Conservation (phyloP, 345 rosid species). For the Camelina sativa region DNA sequence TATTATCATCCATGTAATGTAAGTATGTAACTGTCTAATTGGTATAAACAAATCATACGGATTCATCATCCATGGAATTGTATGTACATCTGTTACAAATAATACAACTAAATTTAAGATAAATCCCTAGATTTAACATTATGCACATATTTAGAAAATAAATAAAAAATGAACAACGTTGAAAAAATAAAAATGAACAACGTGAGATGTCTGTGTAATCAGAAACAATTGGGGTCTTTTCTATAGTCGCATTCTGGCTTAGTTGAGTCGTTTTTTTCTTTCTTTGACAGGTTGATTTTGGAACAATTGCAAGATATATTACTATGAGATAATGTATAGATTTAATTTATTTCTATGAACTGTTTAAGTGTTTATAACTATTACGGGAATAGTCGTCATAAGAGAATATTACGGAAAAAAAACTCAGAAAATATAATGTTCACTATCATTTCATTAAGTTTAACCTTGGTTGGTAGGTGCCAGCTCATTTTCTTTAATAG, state of each 20-base stretch:
- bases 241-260: conserved; percentile 22
- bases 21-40: no score
- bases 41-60: background rate
- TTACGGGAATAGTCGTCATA: conserved; percentile 22
- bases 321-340: background rate
- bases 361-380: conserved; percentile 21
- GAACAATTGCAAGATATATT: background rate
- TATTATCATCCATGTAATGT: no score
- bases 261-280: conserved; percentile 2
- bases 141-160: background rate
- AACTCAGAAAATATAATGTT: conserved; percentile 5
- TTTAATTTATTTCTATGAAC: conserved; percentile 9
- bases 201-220: conserved; percentile 41
- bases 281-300: conserved; percentile 28
- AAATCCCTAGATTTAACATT: background rate
- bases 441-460: conserved; percentile 25
- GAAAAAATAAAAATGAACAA: conserved; percentile 18
- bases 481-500: conserved; percentile 56
- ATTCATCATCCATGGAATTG: background rate
- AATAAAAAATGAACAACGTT: background rate
- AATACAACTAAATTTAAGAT: background rate
- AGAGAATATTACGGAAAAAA: background rate
- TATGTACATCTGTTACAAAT: background rate
- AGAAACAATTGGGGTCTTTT: conserved; percentile 40
- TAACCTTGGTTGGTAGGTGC: conserved; percentile 48